A percentile compares a stretch with the other conserved stretches of the same genome.
Evolutionary conservation across 2,329 filamentous ascomycete species (phyloP).

Genomic region (Pseudocercospora cruenta): DNA sequence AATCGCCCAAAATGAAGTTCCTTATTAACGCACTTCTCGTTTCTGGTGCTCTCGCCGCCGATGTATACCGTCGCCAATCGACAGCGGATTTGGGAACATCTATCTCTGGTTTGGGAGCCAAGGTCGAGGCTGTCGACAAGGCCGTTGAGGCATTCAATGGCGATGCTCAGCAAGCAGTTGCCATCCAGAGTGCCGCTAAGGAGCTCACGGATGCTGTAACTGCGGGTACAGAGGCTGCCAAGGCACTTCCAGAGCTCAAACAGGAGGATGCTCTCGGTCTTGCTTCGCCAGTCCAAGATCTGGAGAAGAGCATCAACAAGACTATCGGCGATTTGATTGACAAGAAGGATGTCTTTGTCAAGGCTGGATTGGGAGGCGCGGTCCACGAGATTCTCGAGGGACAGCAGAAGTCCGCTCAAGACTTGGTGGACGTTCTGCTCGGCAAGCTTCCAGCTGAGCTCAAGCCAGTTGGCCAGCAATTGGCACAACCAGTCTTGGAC

Average conservation of each 20-base stretch:
- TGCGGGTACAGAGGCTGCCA: neutral
- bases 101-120: neutral
- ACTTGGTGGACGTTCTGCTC: neutral
- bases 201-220: neutral
- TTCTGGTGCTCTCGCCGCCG: constrained; percentile 7
- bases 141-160: constrained; percentile 6
- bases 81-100: neutral
- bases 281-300: constrained; percentile 1
- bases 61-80: neutral
- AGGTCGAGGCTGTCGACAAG: constrained; percentile 4
- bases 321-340: neutral
- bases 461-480: neutral
- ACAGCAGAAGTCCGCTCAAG: neutral
- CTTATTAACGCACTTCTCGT: constrained; percentile 8
- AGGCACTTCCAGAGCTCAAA: neutral
- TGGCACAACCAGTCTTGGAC: neutral
- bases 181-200: constrained; percentile 5
- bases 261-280: constrained; percentile 6
- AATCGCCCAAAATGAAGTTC: constrained; percentile 8
- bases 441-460: constrained; percentile 7
- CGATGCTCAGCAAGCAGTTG: constrained; percentile 8
- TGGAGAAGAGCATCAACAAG: constrained; percentile 1
- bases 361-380: constrained; percentile 3
- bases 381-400: neutral
- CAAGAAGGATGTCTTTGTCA: constrained; percentile 1